These are phyloP conservation scores for Penicillium paradoxum DNA, from an alignment of 495 filamentous ascomycete species.

Conservation along the genomic window DNA sequence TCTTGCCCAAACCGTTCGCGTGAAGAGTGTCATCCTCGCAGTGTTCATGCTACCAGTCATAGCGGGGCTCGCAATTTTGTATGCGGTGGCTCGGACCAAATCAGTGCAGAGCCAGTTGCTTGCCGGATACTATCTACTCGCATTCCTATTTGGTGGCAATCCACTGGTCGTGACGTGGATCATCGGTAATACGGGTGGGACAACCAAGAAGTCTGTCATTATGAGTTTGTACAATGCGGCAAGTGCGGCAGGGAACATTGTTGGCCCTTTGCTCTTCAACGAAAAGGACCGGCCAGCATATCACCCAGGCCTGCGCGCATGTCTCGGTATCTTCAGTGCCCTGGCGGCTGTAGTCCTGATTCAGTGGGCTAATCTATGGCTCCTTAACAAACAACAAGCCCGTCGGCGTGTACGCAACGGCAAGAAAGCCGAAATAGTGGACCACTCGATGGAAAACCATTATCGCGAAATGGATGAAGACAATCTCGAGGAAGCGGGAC, in stretches of 20 bases:
- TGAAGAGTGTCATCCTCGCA: constrained; percentile 49
- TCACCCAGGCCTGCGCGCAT: constrained; percentile 49
- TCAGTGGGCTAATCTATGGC: constrained; percentile 47
- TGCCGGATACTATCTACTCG: constrained; percentile 57
- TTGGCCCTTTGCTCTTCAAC: constrained; percentile 44
- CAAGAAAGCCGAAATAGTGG: constrained; percentile 51
- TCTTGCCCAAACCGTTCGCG: constrained; percentile 42
- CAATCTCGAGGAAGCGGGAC: constrained; percentile 12
- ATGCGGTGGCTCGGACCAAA: constrained; percentile 42
- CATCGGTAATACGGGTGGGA: constrained; percentile 46
- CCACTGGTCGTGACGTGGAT: constrained; percentile 49
- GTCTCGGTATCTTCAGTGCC: constrained; percentile 53
- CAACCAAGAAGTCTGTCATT: constrained; percentile 49
- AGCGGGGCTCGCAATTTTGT: constrained; percentile 52
- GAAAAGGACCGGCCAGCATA: constrained; percentile 45
- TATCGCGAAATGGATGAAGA: constrained; percentile 24
- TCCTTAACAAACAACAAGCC: constrained; percentile 52
- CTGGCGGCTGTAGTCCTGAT: constrained; percentile 44
- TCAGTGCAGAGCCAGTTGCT: constrained; percentile 41
- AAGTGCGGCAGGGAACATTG: constrained; percentile 42
- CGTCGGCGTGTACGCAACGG: constrained; percentile 50
- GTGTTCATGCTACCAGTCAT: constrained; percentile 51
- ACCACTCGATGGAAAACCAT: constrained; percentile 50
- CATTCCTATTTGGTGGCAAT: constrained; percentile 54
- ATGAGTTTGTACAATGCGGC: constrained; percentile 48